Base-by-base conservation (phyloP, 345 rosid genomes). In the Zanthoxylum bungeanum region DNA sequence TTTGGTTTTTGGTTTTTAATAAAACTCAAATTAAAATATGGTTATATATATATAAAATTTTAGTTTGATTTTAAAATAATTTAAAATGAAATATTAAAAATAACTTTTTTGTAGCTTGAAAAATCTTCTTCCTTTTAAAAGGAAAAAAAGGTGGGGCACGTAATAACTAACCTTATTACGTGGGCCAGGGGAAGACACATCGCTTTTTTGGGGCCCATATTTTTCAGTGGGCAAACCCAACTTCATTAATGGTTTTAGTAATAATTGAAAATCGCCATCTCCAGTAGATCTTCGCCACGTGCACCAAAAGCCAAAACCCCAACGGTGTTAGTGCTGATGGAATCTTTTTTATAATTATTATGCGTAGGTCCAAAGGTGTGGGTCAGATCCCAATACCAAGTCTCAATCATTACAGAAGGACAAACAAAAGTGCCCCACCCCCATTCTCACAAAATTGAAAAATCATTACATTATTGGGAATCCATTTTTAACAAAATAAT, bases 341-440 rank as follows among this genome's bases (percentile, higher is more conserved):
- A 79, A 79, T 79, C 78, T 76, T 70, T 71, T 16, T 3, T 3
- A 14, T n/a, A 3, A 4, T 37, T 34, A 22, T 2, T 9, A n/a
- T n/a, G n/a, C n/a, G n/a, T n/a, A n/a, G n/a, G n/a, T n/a, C 16
- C 61, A 12, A n/a, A 9, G 7, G 75, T 66, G n/a, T n/a, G 66
- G 80, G 68, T 76, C 77, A 34, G 28, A 22, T 27, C 27, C 60
- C n/a, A 67, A 64, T 70, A 62, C 44, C 34, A 55, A 28, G 82
- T 78, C 82, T 60, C 81, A 75, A 70, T 85, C 85, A 82, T 80
- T 60, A 53, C 78, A 82, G 52, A 64, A 40, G n/a, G 73, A 78
- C 81, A n/a, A 33, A 9, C 22, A n/a, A 31, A 4, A 22, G 5
- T 39, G 52, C 24, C 73, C 74, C 73, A 22, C 73, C n/a, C n/a